Base-by-base conservation (phyloP, 129 eudicot species). In the Centella asiatica region DNA sequence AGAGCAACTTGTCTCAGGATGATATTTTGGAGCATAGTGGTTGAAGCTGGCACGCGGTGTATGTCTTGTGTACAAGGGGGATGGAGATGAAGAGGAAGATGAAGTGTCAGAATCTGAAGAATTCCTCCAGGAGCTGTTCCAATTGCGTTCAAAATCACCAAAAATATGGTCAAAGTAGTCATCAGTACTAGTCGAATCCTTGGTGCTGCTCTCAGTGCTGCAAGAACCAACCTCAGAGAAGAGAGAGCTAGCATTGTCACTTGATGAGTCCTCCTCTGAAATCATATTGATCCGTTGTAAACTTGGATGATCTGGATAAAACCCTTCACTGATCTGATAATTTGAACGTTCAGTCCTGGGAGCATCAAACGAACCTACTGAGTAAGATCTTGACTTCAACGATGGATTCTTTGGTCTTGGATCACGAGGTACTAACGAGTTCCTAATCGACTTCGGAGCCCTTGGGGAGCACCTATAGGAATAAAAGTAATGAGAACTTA, bases 401-500 rank as follows among this genome's bases (percentile, higher is more conserved):
- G 55, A 66, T 23, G 49, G 44, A 64, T 23, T 44, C 67, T 68
- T 72, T 19, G 48, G 19, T 70, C 64, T 70, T 51, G 79, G 69
- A 75, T 77, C 89, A 4, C 64, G 73, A 11, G 77, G 70, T 50
- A 68, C 63, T 57, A 74, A 26, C 8, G 81, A 73, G 49, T 70
- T 81, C 71, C 97, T 81, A 20, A 90, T 66, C 36, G 76, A 72
- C 67, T 86, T 77, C 44, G 95, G 97, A 65, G 89, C 97, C 19
- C 92, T 88, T 42, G 97, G 97, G 4, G 95, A 90, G 70, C 83
- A 83, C 82, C 97, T 90, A 65, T 48, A 45, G 48, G 20, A 70
- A 65, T 42, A 18, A 29, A 15, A 7, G 4, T 0, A n/a, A 26
- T 51, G 20, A 64, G 23, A 56, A 57, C 25, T 32, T 26, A 20